Base-by-base conservation (phyloP, 2,329 filamentous ascomycete genomes). In the Hypoxylon sp. region DNA sequence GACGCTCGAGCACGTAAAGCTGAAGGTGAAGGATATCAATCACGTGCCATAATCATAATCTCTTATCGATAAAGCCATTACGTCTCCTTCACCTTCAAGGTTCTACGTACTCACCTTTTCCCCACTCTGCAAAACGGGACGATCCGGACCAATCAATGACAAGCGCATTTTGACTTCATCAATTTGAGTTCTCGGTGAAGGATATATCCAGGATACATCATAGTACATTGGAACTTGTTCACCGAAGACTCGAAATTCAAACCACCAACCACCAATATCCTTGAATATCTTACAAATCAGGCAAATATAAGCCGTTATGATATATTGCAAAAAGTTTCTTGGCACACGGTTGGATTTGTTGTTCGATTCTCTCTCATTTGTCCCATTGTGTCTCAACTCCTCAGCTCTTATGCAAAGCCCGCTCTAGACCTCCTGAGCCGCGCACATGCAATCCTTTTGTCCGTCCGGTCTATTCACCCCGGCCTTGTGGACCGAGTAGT, bases 121-220 rank as follows among this genome's bases (percentile, higher is more conserved):
- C 32, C 63, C 65, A 62, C 62, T 14, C 28, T 50, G 25, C 45
- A 53, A 49, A 21, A 45, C 63, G 67, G 67, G 46, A 66, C 11
- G 30, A 58, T 60, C 67, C 67, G 67, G 58, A 10, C 67, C 63
- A 69, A 69, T 69, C n/a, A 67, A 17, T 13, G 9, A 1, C 30
- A 34, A n/a, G 4, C 17, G 13, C 52, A 19, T 19, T 62, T 60
- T 57, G 50, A 55, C 66, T 49, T 62, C 58, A 65, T 53, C 51
- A 45, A 46, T 38, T 43, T 36, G 21, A 25, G 19, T 36, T 25
- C 49, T 53, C 38, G 49, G 62, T 60, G 55, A 62, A 25, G 34
- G 17, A 45, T n/a, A 30, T 6, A 30, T 30, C 6, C 2, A 30
- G 28, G 28, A 30, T 30, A 30, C 28, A 30, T 30, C 5, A 30